A percentile compares a stretch with the other conserved stretches of the same genome.
Conservation (phyloP, 208 protist species). For the Leishmania martiniquensis region DNA sequence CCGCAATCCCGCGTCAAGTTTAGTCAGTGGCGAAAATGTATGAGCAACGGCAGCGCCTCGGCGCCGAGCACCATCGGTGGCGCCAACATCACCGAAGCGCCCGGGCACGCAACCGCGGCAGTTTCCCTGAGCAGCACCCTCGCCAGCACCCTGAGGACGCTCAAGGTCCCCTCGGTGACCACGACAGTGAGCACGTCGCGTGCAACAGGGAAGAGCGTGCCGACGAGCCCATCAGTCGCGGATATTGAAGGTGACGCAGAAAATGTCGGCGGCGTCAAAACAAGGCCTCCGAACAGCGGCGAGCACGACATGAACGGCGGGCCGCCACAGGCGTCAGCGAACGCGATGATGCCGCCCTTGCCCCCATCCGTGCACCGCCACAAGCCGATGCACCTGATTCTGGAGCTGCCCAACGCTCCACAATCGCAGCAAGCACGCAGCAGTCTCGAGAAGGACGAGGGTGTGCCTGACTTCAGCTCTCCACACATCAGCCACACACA, state of each 20-base stretch:
- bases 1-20: constrained; percentile 32
- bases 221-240: not conserved
- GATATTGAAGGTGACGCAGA: not conserved
- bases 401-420: constrained; percentile 10
- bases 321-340: not conserved
- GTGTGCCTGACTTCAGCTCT: not conserved
- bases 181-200: not conserved
- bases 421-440: not conserved
- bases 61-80: not conserved
- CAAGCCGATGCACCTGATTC: constrained; percentile 22
- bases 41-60: constrained; percentile 2
- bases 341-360: constrained; percentile 16
- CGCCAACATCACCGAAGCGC: not conserved
- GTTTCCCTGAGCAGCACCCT: not conserved
- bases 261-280: not conserved
- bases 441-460: constrained; percentile 2
- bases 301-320: not conserved
- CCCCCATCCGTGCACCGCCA: constrained; percentile 27
- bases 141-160: constrained; percentile 10
- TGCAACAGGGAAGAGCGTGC: constrained; percentile 1
- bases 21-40: constrained; percentile 21
- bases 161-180: not conserved
- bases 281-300: not conserved
- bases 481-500: not conserved
- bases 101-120: not conserved